A percentile compares a stretch with the other conserved stretches of the same genome.
These are phyloP conservation scores for Cystobasidium slooffiae DNA, from an alignment of 1,284 basidiomycete species.

Conservation along the genomic window DNA sequence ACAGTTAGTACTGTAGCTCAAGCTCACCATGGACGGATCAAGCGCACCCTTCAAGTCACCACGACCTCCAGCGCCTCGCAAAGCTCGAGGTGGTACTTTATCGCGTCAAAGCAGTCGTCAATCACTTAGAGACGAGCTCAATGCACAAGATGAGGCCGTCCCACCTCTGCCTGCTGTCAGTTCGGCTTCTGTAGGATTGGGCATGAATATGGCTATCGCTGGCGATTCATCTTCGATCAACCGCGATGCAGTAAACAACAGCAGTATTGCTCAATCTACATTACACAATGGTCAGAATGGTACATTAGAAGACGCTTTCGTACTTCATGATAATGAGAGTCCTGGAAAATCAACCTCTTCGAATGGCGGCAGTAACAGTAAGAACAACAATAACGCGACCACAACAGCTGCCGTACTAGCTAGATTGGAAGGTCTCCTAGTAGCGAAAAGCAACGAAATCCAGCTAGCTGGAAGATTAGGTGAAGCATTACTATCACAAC, in stretches of 20 bases:
- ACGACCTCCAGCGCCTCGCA: slow-evolving; percentile 40
- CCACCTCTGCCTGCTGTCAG: slow-evolving; percentile 19
- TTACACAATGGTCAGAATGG: neutral
- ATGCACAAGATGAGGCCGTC: neutral
- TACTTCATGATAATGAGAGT: neutral
- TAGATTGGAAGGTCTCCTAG: slow-evolving; percentile 77
- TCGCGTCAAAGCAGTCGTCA: slow-evolving; percentile 22
- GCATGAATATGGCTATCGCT: neutral
- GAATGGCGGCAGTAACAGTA: neutral
- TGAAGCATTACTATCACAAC: slow-evolving; percentile 85
- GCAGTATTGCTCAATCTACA: neutral
- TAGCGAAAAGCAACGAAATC: slow-evolving; percentile 85
- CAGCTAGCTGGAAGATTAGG: slow-evolving; percentile 86
- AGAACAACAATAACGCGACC: neutral
- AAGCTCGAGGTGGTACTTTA: slow-evolving; percentile 4
- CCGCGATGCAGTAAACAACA: slow-evolving; percentile 10
- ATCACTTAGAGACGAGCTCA: slow-evolving; percentile 1
- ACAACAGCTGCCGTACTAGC: slow-evolving; percentile 39
- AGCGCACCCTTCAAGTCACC: slow-evolving; percentile 42
- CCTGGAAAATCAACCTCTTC: neutral
- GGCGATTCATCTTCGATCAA: slow-evolving; percentile 11
- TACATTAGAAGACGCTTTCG: neutral
- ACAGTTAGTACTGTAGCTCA: neutral
- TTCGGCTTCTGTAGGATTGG: slow-evolving; percentile 5
- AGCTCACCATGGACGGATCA: slow-evolving; percentile 21